Base-by-base conservation (phyloP, 176 grass and related monocot species). In the Secale cereale region DNA sequence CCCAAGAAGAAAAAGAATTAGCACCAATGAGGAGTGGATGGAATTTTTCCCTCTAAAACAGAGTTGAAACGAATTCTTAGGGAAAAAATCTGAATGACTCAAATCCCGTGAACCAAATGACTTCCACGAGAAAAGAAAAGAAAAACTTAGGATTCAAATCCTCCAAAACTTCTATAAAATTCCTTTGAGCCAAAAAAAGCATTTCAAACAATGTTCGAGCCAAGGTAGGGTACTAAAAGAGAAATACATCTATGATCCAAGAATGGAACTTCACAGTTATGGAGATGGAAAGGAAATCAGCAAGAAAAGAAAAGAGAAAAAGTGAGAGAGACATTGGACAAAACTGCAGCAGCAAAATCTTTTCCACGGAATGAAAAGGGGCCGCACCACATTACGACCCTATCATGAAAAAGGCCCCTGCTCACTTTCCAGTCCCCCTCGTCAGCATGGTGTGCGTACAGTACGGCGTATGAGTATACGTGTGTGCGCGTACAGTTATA, bases 281-380 rank as follows among this genome's bases (percentile, higher is more conserved):
- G 35, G n/a, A 54, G 52, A n/a, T 15, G 6, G 10, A 29, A 8
- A 68, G 28, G 29, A 78, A 78, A 2, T 76, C 50, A 17, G 9
- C 74, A 43, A 12, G 33, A 14, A 45, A 35, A 63, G 23, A 64
- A 23, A 27, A 50, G 22, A 14, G 3, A 79, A 54, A 75, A 81
- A 0, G 48, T 65, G 76, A 46, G 43, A 84, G 30, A 20, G 69
- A 67, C 63, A 8, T 15, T 41, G n/a, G 73, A 78, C 41, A 71
- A 86, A 86, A 83, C 82, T n/a, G 40, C 56, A 57, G n/a, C 22
- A 27, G 19, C 12, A 78, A 86, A 70, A 84, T 74, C 23, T 43
- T 88, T 74, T 74, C 25, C 67, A 54, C 11, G 28, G n/a, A 60
- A 75, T 67, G 43, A 46, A 15, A 37, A 46, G 4, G n/a, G 65